Base-by-base conservation (phyloP, 306 rosid genomes). In the Dryas drummondii region DNA sequence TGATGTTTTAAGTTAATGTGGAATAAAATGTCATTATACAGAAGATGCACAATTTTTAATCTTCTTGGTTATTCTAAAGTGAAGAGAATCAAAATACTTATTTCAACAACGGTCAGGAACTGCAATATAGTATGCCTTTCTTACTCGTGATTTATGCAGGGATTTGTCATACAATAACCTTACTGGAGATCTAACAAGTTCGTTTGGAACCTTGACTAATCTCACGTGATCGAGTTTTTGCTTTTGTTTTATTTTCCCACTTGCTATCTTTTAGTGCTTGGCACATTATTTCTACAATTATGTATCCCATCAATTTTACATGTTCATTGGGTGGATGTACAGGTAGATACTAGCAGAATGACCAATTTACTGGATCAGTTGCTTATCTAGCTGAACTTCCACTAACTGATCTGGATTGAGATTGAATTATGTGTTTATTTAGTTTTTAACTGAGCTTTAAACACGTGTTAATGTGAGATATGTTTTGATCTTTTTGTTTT, bases 161-260 rank as follows among this genome's bases (percentile, higher is more conserved):
- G 98, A 91, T 80, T 86, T 94, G 72, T 94, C 98, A 16, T 76
- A 80, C 73, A 94, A 94, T 68, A 87, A 87, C 80, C 85, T 94
- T 67, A 81, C 88, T 1, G 98, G 98, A 71, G 98, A 94, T 86
- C 86, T 94, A 65, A 96, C 98, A n/a, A 88, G 91, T 76, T 94
- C 98, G 72, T 88, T 94, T 80, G 96, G 86, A 68, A 87, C 92
- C 83, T 68, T 91, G 86, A 85, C 78, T 68, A 87, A 82, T 79
- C 83, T 94, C 71, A 75, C 82, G 40, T 74, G 80, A 82, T 56
- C 91, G 98, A 86, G 91, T 73, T 82, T 77, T 54, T 50, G 56
- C 19, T 48, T 46, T 49, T 46, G n/a, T 62, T 66, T 70, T 37
- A 26, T 68, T 41, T 26, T 10, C 15, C 71, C 69, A 26, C 44